Conservation (phyloP, 208 protist species). For the Strigomonas galati region DNA sequence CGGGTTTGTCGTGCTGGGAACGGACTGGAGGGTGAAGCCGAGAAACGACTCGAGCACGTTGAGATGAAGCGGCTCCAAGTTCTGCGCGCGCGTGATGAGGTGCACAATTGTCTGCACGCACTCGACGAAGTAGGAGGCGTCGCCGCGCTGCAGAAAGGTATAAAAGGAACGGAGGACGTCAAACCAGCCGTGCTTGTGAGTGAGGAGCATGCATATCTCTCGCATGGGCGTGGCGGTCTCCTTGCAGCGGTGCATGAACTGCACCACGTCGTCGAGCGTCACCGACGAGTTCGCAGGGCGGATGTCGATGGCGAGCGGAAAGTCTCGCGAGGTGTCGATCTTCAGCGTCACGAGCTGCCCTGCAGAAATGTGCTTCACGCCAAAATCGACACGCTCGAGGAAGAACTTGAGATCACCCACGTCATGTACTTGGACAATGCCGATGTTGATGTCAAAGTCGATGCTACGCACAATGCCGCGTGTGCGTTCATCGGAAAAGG, state of each 20-base stretch:
- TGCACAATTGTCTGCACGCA: slow-evolving; percentile 66
- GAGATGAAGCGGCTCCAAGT: slow-evolving; percentile 83
- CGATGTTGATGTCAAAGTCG: slow-evolving; percentile 66
- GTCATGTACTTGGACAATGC: slow-evolving; percentile 64
- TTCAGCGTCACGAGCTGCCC: slow-evolving; percentile 76
- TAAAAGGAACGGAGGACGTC: slow-evolving; percentile 59
- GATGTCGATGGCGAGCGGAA: slow-evolving; percentile 77
- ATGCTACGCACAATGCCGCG: slow-evolving; percentile 65
- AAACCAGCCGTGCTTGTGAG: slow-evolving; percentile 75
- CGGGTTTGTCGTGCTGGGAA: neutral
- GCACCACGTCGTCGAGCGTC: slow-evolving; percentile 51
- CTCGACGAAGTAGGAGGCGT: slow-evolving; percentile 32
- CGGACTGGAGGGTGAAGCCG: slow-evolving; percentile 23
- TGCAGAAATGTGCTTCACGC: slow-evolving; percentile 62
- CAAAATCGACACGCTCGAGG: slow-evolving; percentile 74
- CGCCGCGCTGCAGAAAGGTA: slow-evolving; percentile 22
- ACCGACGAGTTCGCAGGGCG: slow-evolving; percentile 61
- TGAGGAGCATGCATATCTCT: slow-evolving; percentile 73
- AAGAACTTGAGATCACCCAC: slow-evolving; percentile 84
- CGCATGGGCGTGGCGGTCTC: slow-evolving; percentile 46
- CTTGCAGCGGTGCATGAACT: slow-evolving; percentile 71
- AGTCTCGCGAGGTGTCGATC: slow-evolving; percentile 72
- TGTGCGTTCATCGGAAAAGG: slow-evolving; percentile 74
- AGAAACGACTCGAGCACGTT: slow-evolving; percentile 64
- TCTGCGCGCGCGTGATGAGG: slow-evolving; percentile 78